Base-by-base conservation (phyloP, 768 basidiomycete genomes). In the Boletus rubroflammeus region DNA sequence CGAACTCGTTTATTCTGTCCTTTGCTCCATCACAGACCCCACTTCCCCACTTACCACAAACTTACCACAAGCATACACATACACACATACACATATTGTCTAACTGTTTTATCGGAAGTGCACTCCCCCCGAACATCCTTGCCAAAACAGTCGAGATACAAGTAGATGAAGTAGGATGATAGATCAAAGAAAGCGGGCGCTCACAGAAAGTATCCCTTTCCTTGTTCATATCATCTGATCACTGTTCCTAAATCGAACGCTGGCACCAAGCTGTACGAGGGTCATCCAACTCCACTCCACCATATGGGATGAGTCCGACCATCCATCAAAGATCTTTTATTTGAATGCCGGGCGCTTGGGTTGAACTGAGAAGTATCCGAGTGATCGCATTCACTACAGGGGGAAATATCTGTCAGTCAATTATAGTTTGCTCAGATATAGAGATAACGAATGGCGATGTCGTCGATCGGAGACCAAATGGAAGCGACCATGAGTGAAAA, bases 341-440 rank as follows among this genome's bases (percentile, higher is more conserved):
- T 63, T 82, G 87, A 69, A 97, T 94, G 15, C 90, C 88, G n/a
- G 93, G 94, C 17, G 92, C 92, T 62, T 87, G 86, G 28, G 81
- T 81, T 25, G 93, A 89, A 69, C 91, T 95, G 38, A 97, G 80
- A 63, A 91, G 78, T 23, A 94, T 88, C 60, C 84, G 85, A n/a
- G 75, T 78, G 64, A 97, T 90, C 9, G 84, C 76, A 35, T 86
- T 91, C 48, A 84, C 89, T 90, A 31, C 11, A 47, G 34, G 35
- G 36, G 10, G 38, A 11, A 45, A 25, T 38, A 17, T 34, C 45
- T 46, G 29, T 68, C 51, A 62, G 55, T 56, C 42, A 54, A 46
- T 39, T 44, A 45, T 51, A 28, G 48, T 36, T 31, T 34, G 9
- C 47, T 46, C 34, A 17, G 52, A 38, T 46, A 32, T 15, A 38